A percentile compares a stretch with the other conserved stretches of the same genome.
These are phyloP conservation scores for Malus hybrid DNA, from an alignment of 331 rosid species.

Conservation along the genomic window DNA sequence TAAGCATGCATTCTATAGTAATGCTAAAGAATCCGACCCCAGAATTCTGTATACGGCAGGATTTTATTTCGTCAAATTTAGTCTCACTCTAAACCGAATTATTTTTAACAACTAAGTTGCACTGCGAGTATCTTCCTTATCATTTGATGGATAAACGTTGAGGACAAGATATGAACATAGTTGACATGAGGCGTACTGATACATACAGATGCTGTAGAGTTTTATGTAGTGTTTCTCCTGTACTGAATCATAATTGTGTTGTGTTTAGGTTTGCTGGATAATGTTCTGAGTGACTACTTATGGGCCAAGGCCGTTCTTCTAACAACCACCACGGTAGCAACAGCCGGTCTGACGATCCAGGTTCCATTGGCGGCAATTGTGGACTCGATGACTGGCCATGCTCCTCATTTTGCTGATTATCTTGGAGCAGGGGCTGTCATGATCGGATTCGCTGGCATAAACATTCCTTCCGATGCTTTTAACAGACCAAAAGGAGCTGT, in stretches of 20 bases:
- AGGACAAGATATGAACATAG: background rate
- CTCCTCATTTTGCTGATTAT: slow-evolving; percentile 68
- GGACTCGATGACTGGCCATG: slow-evolving; percentile 64
- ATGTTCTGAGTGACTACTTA: slow-evolving; percentile 87
- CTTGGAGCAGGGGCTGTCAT: slow-evolving; percentile 78
- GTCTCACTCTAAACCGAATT: background rate
- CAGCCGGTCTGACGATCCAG: slow-evolving; percentile 94
- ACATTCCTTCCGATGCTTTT: slow-evolving; percentile 55
- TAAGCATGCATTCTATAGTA: background rate
- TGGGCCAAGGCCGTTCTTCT: slow-evolving; percentile 99
- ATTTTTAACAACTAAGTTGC: background rate
- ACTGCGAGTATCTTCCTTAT: background rate
- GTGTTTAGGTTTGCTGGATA: slow-evolving; percentile 72
- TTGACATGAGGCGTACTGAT: background rate
- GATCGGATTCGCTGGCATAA: slow-evolving; percentile 83
- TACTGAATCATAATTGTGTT: slow-evolving; percentile 6
- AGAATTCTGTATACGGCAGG: background rate
- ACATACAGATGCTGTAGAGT: background rate
- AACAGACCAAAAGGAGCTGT: slow-evolving; percentile 29
- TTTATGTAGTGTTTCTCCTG: background rate
- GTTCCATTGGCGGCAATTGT: slow-evolving; percentile 94
- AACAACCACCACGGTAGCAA: slow-evolving; percentile 89
- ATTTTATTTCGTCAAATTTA: background rate
- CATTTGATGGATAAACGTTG: no score
- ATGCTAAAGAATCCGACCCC: background rate